Conservation (phyloP, 371 early-diverging fungal species). For the Nosema granulosis region DNA sequence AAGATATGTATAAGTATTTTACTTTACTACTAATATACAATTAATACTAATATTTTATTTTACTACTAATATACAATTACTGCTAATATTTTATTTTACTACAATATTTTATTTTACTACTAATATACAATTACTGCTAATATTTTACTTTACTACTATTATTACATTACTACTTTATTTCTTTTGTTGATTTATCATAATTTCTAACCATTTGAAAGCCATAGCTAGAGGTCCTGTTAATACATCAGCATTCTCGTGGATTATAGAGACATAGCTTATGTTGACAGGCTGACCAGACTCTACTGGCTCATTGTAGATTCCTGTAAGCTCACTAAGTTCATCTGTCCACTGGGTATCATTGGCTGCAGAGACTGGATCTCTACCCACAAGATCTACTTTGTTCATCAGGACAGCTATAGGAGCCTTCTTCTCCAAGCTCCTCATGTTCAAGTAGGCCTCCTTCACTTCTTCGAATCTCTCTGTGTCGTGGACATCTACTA, state of each 20-base stretch:
- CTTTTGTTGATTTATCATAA: conserved; percentile 51
- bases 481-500: conserved; percentile 64
- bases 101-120: too few relatives aligned
- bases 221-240: conserved; percentile 40
- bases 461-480: conserved; percentile 62
- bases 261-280: conserved; percentile 60
- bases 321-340: conserved; percentile 40
- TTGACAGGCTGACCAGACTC: conserved; percentile 56
- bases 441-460: conserved; percentile 61
- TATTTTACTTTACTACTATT: conserved; percentile 24
- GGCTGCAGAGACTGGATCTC: conserved; percentile 40
- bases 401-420: conserved; percentile 68
- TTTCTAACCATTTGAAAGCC: conserved; percentile 45
- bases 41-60: too few relatives aligned
- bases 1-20: too few relatives aligned
- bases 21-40: too few relatives aligned
- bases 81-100: too few relatives aligned
- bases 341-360: conserved; percentile 52
- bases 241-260: conserved; percentile 54
- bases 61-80: too few relatives aligned
- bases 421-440: conserved; percentile 53
- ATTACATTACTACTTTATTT: too few relatives aligned
- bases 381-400: conserved; percentile 64
- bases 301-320: conserved; percentile 52
- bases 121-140: too few relatives aligned